Evolutionary conservation across 768 basidiomycete genomes (phyloP), one percentile per base, ranked within the genome.

Genomic region (Paxillus ammoniavirescens): DNA sequence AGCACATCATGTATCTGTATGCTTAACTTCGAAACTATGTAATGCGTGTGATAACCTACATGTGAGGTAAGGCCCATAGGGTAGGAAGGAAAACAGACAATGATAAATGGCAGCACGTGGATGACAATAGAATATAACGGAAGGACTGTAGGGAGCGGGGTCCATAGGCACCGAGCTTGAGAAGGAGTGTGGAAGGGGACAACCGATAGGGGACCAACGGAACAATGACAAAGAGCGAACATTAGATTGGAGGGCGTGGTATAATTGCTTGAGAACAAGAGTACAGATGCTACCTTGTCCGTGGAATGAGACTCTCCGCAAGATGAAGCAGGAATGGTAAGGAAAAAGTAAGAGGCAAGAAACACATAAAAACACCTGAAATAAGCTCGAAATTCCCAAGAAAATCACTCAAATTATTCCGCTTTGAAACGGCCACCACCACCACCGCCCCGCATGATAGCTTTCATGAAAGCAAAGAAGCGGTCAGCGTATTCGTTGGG

Each of bases 401-500:
- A 42, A 35, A 21, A 18, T 23, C 15, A 44, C 49, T 44, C 46
- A 42, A 23, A 31, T 55, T 17, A 77, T 55, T 78, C 77, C 6
- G 72, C 61, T 59, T 78, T 79, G 72, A 82, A 82, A 43, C 69
- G 65, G 54, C 66, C 75, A 14, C 79, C 82, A 18, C 87, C 87
- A 42, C 77, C 89, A 8, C 91, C 91, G 18, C 89, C 88, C 3
- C 86, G 83, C 86, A 93, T 91, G 62, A 87, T 79, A 21, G 89
- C 87, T 66, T 83, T 86, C 85, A 94, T 87, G 62, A 94, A 94
- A 23, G 76, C 54, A 70, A 91, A 86, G 79, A 99, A 98, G 42
- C 97, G 83, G 36, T 91, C 83, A 4, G 84, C 88, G 66, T 99
- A 98, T 61, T 95, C 91, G 7, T 72, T 61, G 0, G 97, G 93